phyloP scores from a whole-genome alignment of 2,329 filamentous ascomycete genomes.

The Chrysoporthe cubensis region DNA sequence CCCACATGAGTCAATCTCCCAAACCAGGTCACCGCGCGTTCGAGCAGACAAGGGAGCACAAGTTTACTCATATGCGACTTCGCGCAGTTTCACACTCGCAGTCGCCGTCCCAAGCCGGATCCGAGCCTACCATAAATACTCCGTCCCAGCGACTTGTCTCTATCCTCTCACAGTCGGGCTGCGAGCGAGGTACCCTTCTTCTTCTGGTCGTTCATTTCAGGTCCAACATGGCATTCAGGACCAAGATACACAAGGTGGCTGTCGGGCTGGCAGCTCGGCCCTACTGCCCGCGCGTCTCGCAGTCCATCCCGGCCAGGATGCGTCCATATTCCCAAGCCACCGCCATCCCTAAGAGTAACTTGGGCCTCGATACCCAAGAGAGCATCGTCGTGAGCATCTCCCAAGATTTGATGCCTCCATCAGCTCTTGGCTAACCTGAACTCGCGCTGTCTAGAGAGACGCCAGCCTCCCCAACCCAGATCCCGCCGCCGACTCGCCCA shows the following conservation, averaged over 20 bases:
- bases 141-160: background rate
- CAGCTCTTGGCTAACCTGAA: background rate
- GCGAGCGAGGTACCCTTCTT: background rate
- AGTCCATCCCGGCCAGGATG: conserved; percentile 18
- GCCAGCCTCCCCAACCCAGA: conserved; percentile 66
- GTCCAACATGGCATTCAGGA: conserved; percentile 27
- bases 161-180: background rate
- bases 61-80: background rate
- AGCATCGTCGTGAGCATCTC: conserved; percentile 39
- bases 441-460: conserved; percentile 33
- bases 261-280: conserved; percentile 26
- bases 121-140: background rate
- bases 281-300: conserved; percentile 13
- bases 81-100: background rate
- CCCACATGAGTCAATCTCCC: background rate
- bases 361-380: conserved; percentile 40
- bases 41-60: background rate
- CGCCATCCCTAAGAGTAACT: conserved; percentile 40
- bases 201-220: background rate
- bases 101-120: background rate
- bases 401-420: conserved; percentile 8
- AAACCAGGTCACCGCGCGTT: background rate
- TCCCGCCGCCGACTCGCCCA: conserved; percentile 70
- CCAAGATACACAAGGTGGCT: conserved; percentile 21
- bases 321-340: conserved; percentile 42